These are phyloP conservation scores for Paracamarosporium sp. DNA, from an alignment of 2,329 filamentous ascomycete species.

Conservation along the genomic window DNA sequence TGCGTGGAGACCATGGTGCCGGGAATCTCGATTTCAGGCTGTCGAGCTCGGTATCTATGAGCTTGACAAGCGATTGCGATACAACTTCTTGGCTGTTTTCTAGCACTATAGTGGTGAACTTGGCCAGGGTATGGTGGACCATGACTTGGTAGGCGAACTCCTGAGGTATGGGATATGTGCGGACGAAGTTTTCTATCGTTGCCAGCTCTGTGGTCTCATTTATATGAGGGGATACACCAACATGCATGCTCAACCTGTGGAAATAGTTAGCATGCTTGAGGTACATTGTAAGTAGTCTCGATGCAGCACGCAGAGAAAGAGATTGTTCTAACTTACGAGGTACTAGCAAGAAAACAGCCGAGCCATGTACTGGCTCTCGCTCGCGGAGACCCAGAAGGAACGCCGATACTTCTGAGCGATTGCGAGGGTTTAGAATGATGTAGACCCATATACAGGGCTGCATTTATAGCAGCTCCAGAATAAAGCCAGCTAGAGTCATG, in stretches of 20 bases:
- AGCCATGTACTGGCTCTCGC: constrained; percentile 29
- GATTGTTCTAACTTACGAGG: constrained; percentile 17
- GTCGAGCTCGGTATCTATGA: constrained; percentile 30
- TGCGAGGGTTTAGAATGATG: constrained; percentile 21
- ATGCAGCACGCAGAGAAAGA: background rate
- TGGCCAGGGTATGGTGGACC: constrained; percentile 29
- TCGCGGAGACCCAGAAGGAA: constrained; percentile 17
- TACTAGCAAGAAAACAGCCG: constrained; percentile 25
- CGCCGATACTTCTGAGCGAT: constrained; percentile 23
- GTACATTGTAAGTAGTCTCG: background rate
- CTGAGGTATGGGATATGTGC: constrained; percentile 18
- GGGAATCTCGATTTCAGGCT: constrained; percentile 18
- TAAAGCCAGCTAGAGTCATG: constrained; percentile 31
- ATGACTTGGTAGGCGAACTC: constrained; percentile 30
- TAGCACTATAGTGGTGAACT: constrained; percentile 25
- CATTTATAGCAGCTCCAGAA: constrained; percentile 27
- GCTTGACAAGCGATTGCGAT: constrained; percentile 23
- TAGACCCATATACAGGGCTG: constrained; percentile 29
- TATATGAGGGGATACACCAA: constrained; percentile 24
- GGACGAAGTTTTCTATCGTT: constrained; percentile 25
- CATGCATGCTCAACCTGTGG: constrained; percentile 23
- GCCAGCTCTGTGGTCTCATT: constrained; percentile 21
- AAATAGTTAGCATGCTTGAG: background rate
- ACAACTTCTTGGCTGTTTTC: constrained; percentile 23
- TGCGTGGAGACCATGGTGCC: constrained; percentile 21